Evolutionary conservation across 75 land plant genomes (phyloP), one percentile per base, ranked within the genome.

Genomic region (Ceratopteris richardii): DNA sequence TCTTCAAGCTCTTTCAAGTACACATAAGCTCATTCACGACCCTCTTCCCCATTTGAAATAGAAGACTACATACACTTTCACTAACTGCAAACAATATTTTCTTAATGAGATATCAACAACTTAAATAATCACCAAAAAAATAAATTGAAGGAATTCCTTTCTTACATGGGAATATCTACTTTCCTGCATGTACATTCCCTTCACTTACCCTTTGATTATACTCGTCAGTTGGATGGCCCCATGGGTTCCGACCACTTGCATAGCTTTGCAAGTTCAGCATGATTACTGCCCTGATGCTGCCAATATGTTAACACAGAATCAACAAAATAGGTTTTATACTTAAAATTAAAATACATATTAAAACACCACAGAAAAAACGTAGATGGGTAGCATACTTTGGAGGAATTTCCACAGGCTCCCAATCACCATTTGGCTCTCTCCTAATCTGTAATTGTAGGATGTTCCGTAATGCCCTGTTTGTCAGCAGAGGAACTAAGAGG

Each of bases 211-310:
- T 85, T 44, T 82, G 73, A 62, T 74, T 61, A 54, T 72, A 81
- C 19, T 85, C 77, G 28, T 84, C 78, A 18, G 60, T 71, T 42
- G 78, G 74, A 24, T 75, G 68, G 21, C 98, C 98, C 98, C 98
- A 93, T 13, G 96, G 98, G 69, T 93, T 75, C 43, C 90, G 68
- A 51, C 98, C 98, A 70, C 98, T 81, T 51, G 75, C 98, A 65
- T 93, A 93, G 46, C 73, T 93, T 23, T 82, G 83, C 46, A 93
- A 78, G 70, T 93, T 93, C n/a, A 89, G 66, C 44, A 75, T 69
- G 56, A 93, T 90, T 56, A 93, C 62, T 31, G 98, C 75, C 66
- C 98, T 76, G 13, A 93, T 80, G 72, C 98, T 93, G 75, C 57
- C 42, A 48, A 52, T 25, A 18, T 40, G 42, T 30, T 40, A 44